Percentiles rank a stretch among this genome's conserved stretches.
These are phyloP conservation scores for Tetrapisispora iriomotensis DNA, from an alignment of 805 yeast genomes.

Conservation along the genomic window DNA sequence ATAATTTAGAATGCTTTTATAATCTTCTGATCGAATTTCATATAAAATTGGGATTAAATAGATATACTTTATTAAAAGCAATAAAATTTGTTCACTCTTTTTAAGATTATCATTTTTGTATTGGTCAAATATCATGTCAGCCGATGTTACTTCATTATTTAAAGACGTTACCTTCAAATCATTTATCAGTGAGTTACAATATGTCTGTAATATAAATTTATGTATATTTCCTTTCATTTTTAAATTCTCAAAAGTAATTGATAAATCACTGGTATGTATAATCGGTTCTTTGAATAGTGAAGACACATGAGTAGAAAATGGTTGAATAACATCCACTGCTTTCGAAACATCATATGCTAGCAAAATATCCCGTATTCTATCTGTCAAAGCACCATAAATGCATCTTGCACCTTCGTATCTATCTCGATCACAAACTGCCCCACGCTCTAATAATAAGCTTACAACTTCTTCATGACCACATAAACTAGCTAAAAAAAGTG, in stretches of 20 bases:
- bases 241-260: conserved; percentile 9
- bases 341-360: conserved; percentile 56
- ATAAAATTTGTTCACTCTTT: conserved; percentile 12
- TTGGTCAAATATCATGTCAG: neutral
- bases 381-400: conserved; percentile 68
- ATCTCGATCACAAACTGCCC: conserved; percentile 72
- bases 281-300: conserved; percentile 24
- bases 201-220: conserved; percentile 33
- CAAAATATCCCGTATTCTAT: conserved; percentile 48
- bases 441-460: conserved; percentile 47
- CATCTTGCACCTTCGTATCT: conserved; percentile 76
- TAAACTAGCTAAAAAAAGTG: conserved; percentile 59
- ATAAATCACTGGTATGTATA: conserved; percentile 20
- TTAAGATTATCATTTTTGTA: neutral
- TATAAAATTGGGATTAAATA: conserved; percentile 35
- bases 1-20: conserved; percentile 21
- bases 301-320: conserved; percentile 63
- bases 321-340: conserved; percentile 56
- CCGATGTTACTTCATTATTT: neutral
- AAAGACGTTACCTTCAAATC: neutral
- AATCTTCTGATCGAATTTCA: conserved; percentile 26
- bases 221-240: conserved; percentile 25
- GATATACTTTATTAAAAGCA: conserved; percentile 25
- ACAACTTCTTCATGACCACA: conserved; percentile 69
- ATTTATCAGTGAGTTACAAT: conserved; percentile 27